Base-by-base conservation (phyloP, 495 filamentous ascomycete genomes). In the Echria macrotheca region DNA sequence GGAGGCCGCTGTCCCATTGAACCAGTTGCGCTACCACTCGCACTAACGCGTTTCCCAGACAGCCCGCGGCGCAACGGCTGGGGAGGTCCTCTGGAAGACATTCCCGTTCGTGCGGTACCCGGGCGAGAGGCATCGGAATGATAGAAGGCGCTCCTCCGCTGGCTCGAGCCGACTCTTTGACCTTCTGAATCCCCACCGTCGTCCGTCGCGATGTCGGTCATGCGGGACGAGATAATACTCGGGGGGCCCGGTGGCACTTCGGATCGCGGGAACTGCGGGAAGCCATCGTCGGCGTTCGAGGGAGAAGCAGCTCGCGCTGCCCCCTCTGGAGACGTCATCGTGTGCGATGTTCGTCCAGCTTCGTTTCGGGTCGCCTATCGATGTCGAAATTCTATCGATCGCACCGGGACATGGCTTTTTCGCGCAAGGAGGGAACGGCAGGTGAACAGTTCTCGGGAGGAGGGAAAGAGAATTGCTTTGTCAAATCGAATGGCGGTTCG, bases 161-260 rank as follows among this genome's bases (percentile, higher is more conserved):
- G 55, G 61, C 63, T 60, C 21, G 55, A 47, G 36, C 55, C 52
- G 50, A 31, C 28, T 31, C 64, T 52, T 37, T 66, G 69, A 42
- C 47, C 48, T 31, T 65, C 57, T 17, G 58, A 49, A 15, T 75
- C 69, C 49, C 62, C 54, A 22, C 74, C 74, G 48, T 77, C 72
- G 43, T 79, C 74, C 19, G 78, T 81, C 39, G 76, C 80, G 57
- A 86, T 77, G 60, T 93, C 87, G 8, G 88, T 93, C 76, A 91
- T 85, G 52, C 85, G 83, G 37, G 87, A 91, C 11, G 89, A 95
- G 25, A 95, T 86, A 44, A 89, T 75, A 59, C 82, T 86, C 39
- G 74, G 74, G 31, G 77, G 72, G 35, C 72, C 68, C n/a, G n/a
- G n/a, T 41, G 58, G 54, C 18, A 55, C 29, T 45, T 60, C 53